Percentiles rank a stretch among this genome's conserved stretches.
These are phyloP conservation scores for Oehlia diaphana DNA, from an alignment of 192 early-diverging fungal species.

Conservation along the genomic window DNA sequence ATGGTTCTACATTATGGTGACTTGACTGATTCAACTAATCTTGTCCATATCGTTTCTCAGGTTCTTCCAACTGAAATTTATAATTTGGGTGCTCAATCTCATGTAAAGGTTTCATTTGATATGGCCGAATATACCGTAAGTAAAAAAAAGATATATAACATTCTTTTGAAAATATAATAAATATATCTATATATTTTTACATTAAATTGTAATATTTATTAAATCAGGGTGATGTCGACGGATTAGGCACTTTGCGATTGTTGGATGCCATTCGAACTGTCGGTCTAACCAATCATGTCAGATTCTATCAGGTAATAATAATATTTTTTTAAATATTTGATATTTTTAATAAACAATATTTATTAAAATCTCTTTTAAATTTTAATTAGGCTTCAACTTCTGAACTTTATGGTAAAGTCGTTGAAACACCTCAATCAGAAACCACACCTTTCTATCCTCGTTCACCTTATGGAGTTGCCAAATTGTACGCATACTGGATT, in stretches of 20 bases:
- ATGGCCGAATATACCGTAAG: slow-evolving; percentile 73
- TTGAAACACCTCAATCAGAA: slow-evolving; percentile 75
- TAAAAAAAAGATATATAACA: background rate
- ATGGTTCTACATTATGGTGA: slow-evolving; percentile 81
- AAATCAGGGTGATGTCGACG: slow-evolving; percentile 65
- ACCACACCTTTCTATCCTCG: slow-evolving; percentile 84
- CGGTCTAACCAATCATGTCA: slow-evolving; percentile 61
- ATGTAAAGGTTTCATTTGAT: slow-evolving; percentile 72
- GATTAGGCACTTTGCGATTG: slow-evolving; percentile 73
- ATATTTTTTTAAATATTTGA: background rate
- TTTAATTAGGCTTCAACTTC: slow-evolving; percentile 64
- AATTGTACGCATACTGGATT: slow-evolving; percentile 83
- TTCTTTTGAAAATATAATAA: too few species aligned
- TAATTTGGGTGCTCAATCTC: slow-evolving; percentile 77
- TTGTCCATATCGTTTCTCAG: slow-evolving; percentile 71
- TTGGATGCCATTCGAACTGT: slow-evolving; percentile 78
- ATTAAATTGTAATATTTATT: too few species aligned
- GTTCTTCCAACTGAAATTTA: slow-evolving; percentile 77
- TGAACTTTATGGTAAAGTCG: slow-evolving; percentile 77
- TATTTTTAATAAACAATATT: background rate
- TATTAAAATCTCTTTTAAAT: background rate
- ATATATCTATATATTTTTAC: too few species aligned
- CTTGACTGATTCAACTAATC: slow-evolving; percentile 75
- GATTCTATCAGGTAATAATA: slow-evolving; percentile 55
- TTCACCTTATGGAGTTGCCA: slow-evolving; percentile 80